Conservation (phyloP, 352 stramenopile species). For the Pelagophyceae sp. region DNA sequence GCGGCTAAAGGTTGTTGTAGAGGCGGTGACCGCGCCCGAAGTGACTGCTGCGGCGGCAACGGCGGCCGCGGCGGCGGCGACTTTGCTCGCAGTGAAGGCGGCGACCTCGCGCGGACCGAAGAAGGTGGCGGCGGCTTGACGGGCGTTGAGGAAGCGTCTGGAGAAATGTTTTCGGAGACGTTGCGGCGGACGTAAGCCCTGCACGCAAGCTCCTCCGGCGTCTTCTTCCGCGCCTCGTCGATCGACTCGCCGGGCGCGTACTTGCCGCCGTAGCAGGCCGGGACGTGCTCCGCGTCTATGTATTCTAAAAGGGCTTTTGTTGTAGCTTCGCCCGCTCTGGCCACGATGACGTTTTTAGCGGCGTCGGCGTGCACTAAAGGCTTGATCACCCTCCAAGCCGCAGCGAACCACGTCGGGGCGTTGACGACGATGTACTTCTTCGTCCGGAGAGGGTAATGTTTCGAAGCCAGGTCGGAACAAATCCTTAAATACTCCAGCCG, state of each 20-base stretch:
- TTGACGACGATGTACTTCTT: slow-evolving; percentile 20
- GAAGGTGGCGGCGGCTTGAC: no score
- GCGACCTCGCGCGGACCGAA: no score
- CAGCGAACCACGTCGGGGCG: slow-evolving; percentile 22
- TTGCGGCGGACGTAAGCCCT: not conserved
- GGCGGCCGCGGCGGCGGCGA: no score
- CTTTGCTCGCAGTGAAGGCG: no score
- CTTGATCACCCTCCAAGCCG: slow-evolving; percentile 18
- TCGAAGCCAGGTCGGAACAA: slow-evolving; percentile 2
- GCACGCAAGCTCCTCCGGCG: not conserved
- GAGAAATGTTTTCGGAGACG: no score
- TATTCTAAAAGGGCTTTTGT: not conserved
- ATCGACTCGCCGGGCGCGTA: not conserved
- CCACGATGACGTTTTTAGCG: slow-evolving; percentile 13
- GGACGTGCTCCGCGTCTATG: slow-evolving; percentile 10
- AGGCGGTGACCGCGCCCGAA: no score
- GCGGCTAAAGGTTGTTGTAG: no score
- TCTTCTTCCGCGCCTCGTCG: not conserved
- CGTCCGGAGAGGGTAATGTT: slow-evolving; percentile 23
- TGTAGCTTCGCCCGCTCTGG: not conserved
- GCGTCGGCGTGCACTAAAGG: slow-evolving; percentile 13
- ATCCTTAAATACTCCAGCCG: slow-evolving; percentile 8
- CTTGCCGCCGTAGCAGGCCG: slow-evolving; percentile 12
- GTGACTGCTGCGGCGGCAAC: no score
- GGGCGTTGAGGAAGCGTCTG: no score